Evolutionary conservation across 352 stramenopile species (phyloP).

Genomic region (Pelagophyceae sp.): DNA sequence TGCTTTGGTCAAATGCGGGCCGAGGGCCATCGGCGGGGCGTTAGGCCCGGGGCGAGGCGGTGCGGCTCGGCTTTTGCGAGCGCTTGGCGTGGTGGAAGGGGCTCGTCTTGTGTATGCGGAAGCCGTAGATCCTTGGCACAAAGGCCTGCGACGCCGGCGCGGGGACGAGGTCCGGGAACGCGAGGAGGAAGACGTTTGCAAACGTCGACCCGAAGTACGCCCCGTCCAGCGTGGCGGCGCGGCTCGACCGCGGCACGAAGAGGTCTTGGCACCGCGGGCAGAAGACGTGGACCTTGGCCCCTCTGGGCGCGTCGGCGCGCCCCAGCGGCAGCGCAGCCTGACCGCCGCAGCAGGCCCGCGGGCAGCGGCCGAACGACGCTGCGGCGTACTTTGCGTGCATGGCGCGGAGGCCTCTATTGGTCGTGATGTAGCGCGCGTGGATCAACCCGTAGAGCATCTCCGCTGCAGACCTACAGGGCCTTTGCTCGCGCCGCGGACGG

Average conservation of each 20-base stretch:
- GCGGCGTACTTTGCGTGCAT: constrained; percentile 98
- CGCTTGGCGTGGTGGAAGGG: constrained; percentile 19
- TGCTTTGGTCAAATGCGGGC: no score
- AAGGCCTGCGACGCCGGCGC: constrained; percentile 37
- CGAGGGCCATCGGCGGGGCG: no score
- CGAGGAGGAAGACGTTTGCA: constrained; percentile 95
- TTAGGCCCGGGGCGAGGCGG: no score
- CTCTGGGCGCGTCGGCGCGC: constrained; percentile 18
- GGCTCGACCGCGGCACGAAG: constrained; percentile 54
- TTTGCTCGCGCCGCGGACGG: constrained; percentile 7
- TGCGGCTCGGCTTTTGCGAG: no score
- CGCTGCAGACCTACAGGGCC: constrained; percentile 12
- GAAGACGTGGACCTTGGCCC: constrained; percentile 43
- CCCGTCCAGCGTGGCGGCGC: constrained; percentile 60
- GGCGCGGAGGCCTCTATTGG: constrained; percentile 92
- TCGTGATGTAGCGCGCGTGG: constrained; percentile 98
- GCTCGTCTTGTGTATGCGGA: constrained; percentile 62
- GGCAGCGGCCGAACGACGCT: constrained; percentile 93
- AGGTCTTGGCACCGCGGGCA: constrained; percentile 72
- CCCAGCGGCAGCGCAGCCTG: constrained; percentile 93
- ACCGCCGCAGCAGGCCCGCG: constrained; percentile 95
- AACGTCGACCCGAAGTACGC: constrained; percentile 97
- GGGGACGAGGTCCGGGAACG: constrained; percentile 81
- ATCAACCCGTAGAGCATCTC: constrained; percentile 99
- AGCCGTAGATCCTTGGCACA: constrained; percentile 73